phyloP scores from a whole-genome alignment of 192 early-diverging fungal species.

The Fimicolochytrium jonesii region DNA sequence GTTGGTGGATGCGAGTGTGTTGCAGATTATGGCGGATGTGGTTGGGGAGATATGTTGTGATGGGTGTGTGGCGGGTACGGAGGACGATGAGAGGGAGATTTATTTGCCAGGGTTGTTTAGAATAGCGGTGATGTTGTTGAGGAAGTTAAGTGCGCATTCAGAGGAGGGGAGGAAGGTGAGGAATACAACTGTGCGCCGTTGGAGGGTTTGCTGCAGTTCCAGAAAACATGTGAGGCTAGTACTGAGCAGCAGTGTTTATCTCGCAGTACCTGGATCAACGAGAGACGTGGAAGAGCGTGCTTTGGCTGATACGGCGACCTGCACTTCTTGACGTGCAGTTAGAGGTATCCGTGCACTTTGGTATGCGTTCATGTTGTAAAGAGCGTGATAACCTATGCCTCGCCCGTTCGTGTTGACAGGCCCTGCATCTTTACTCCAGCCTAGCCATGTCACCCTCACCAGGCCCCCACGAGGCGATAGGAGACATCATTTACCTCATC shows the following conservation, averaged over 20 bases:
- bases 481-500: too few relatives aligned
- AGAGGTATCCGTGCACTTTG: background rate
- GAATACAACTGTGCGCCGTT: background rate
- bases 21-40: background rate
- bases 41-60: background rate
- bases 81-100: too few relatives aligned
- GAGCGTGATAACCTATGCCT: background rate
- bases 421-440: too few relatives aligned
- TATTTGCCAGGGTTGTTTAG: too few relatives aligned
- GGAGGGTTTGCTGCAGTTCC: background rate
- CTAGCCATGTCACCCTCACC: too few relatives aligned
- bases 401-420: too few relatives aligned
- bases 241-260: too few relatives aligned
- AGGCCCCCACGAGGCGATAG: too few relatives aligned
- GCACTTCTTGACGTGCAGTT: background rate
- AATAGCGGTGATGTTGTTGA: background rate
- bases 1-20: background rate
- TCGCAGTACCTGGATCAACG: background rate
- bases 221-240: too few relatives aligned
- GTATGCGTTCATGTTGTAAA: background rate
- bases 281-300: background rate
- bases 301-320: background rate
- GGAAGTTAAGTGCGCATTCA: conserved; percentile 1
- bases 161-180: conserved; percentile 13
- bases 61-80: background rate